Evolutionary conservation across 78 protist species (phyloP), one percentile per base, ranked within the genome.

Genomic region (Diacronema lutheri): DNA sequence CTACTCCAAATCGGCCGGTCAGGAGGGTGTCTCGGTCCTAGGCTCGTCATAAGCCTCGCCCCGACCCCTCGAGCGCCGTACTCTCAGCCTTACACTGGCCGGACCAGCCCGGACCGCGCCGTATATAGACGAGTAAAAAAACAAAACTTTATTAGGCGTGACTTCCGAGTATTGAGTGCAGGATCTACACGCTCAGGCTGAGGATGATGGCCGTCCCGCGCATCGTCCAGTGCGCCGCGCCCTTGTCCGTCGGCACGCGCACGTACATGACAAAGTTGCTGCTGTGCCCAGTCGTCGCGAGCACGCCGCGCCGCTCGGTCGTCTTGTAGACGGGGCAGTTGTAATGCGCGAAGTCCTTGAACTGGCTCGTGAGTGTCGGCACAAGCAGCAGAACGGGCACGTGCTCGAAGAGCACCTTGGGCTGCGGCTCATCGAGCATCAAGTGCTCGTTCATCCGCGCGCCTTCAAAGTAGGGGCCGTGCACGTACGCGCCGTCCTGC

Each of bases 241-340:
- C 50, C 29, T 19, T 0, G n/a, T 77, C 60, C 11, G 92, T 78
- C 5, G 96, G 96, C 29, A 95, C 50, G 60, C 88, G 91, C 44
- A 93, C 26, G 37, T 84, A 16, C 84, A 91, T 37, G 35, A 92
- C 95, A 58, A 86, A 92, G 91, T 94, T 93, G 64, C 96, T 90
- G 38, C 87, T 82, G 58, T 88, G 93, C 19, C 94, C 94, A 0
- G 94, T 91, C 26, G 94, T 91, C 14, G 88, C 56, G 31, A 91
- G 89, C 56, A 29, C 55, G 9, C 98, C 98, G 0, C 88, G 78
- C 9, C 98, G 76, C 38, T n/a, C 89, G 44, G 89, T 81, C 20
- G 93, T 93, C 69, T 83, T 86, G 93, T 96, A 96, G 57, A 84
- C 76, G 4, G 98, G 96, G 76, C 93, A 90, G 31, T 13, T 25